phyloP scores from a whole-genome alignment of 2,329 filamentous ascomycete genomes.

The Ascocoryne sarcoides region DNA sequence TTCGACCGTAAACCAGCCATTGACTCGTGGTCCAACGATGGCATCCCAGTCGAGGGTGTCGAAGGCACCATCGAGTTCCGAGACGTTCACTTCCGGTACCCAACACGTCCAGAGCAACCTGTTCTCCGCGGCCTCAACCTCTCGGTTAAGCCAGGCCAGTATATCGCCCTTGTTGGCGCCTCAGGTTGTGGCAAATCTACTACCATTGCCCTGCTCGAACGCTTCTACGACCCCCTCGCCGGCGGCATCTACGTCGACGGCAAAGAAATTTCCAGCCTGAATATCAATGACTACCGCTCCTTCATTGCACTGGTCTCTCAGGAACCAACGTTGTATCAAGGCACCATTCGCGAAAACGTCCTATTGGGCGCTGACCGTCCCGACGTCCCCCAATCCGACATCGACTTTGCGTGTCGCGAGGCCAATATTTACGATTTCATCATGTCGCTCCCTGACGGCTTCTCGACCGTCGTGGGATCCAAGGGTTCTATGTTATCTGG shows the following conservation, averaged over 20 bases:
- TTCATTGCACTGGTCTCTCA: conserved; percentile 84
- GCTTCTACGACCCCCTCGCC: conserved; percentile 83
- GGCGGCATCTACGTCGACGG: conserved; percentile 78
- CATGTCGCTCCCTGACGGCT: conserved; percentile 74
- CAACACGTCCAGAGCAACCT: conserved; percentile 83
- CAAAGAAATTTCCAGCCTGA: conserved; percentile 69
- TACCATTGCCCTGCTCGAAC: conserved; percentile 82
- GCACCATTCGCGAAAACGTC: conserved; percentile 85
- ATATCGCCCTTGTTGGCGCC: conserved; percentile 84
- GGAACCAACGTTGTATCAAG: conserved; percentile 91
- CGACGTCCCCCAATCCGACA: conserved; percentile 59
- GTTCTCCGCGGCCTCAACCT: conserved; percentile 80
- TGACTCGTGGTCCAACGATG: conserved; percentile 69
- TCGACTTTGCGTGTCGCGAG: conserved; percentile 75
- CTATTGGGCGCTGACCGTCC: conserved; percentile 63
- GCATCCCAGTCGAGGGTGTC: conserved; percentile 51
- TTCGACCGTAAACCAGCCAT: conserved; percentile 78
- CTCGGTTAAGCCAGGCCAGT: conserved; percentile 66
- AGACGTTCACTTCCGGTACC: conserved; percentile 90
- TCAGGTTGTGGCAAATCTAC: conserved; percentile 93
- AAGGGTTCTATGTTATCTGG: conserved; percentile 82
- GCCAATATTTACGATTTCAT: conserved; percentile 93
- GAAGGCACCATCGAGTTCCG: conserved; percentile 82
- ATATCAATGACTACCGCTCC: conserved; percentile 77
- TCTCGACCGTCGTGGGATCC: conserved; percentile 75